A percentile compares a stretch with the other conserved stretches of the same genome.
Evolutionary conservation across 169 alveolate genomes (phyloP).

Genomic region (Cryptosporidium parvum): DNA sequence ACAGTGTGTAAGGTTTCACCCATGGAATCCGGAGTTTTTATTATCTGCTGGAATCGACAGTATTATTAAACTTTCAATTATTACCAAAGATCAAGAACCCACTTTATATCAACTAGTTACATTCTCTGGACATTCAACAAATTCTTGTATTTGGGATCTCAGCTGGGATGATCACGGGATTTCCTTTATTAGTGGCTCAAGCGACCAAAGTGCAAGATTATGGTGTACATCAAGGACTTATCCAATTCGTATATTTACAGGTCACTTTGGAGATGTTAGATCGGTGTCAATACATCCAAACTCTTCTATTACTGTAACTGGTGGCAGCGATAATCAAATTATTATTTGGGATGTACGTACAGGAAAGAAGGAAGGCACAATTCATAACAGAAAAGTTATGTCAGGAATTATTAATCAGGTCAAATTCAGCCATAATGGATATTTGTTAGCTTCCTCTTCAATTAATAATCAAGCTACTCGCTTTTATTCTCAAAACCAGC

Average conservation of each 20-base stretch:
- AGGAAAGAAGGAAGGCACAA: slow-evolving; percentile 48
- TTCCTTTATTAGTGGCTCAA: slow-evolving; percentile 84
- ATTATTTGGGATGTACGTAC: slow-evolving; percentile 77
- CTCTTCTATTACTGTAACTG: slow-evolving; percentile 84
- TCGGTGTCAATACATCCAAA: slow-evolving; percentile 86
- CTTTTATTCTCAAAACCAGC: background rate
- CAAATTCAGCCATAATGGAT: slow-evolving; percentile 64
- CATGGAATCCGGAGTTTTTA: slow-evolving; percentile 49
- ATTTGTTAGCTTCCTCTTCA: slow-evolving; percentile 55
- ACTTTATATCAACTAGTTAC: slow-evolving; percentile 41
- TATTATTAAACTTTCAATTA: slow-evolving; percentile 37
- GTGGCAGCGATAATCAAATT: slow-evolving; percentile 85
- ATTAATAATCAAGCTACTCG: background rate
- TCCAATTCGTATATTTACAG: slow-evolving; percentile 83
- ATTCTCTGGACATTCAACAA: slow-evolving; percentile 42
- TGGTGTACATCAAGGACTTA: slow-evolving; percentile 80
- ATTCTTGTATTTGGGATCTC: slow-evolving; percentile 81
- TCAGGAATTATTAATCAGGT: slow-evolving; percentile 51
- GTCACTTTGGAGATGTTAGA: slow-evolving; percentile 87
- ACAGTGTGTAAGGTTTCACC: slow-evolving; percentile 58
- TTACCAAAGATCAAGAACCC: slow-evolving; percentile 8
- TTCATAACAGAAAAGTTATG: slow-evolving; percentile 20
- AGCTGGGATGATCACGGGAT: slow-evolving; percentile 84
- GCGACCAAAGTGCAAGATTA: slow-evolving; percentile 84
- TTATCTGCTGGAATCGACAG: slow-evolving; percentile 67